Evolutionary conservation across 2,329 filamentous ascomycete species (phyloP), one percentile per base, ranked within the genome.

Genomic region (Claviceps paspali): DNA sequence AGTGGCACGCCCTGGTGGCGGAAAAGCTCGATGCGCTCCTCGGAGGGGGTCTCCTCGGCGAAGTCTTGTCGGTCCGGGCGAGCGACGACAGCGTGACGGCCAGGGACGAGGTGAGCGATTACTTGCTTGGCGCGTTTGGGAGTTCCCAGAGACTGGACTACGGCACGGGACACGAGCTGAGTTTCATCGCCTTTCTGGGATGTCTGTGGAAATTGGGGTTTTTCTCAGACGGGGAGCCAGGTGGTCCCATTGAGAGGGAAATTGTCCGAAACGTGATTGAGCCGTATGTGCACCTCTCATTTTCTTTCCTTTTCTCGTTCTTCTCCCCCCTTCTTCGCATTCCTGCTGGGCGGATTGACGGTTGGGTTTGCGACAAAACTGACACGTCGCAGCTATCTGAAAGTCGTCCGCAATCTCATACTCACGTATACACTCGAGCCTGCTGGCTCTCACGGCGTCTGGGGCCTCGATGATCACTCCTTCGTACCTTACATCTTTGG

Each of bases 391-490:
- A 85, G 81, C 29, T 93, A 93, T 51, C 64, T 93, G n/a, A 63
- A 66, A 23, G 77, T 96, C 2, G 67, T 94, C 32, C 79, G 91
- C 28, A 76, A 72, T 29, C 68, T 98, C 8, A 95, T 98, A 48
- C 65, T 84, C 35, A 88, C 79, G 2, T 98, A 96, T 55, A 95
- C 79, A 1, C 73, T 98, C 15, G 91, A 98, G 53, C 91, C 91
- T 4, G 91, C 91, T 5, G 91, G 91, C 2, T 93, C 88, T 1
- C 91, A 96, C 53, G 91, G 91, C 3, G 91, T 98, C 15, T 98
- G 91, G 91, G 91, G 91, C 15, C 68, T 98, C n/a, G 91, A 98
- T 54, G 91, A 98, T 56, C 88, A 98, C 59, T 87, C 77, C 7
- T 96, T 98, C 55, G 59, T 91, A 19, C 82, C 91, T 0, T 98